Evolutionary conservation across 768 basidiomycete species (phyloP).

Genomic region (Russula sp.): DNA sequence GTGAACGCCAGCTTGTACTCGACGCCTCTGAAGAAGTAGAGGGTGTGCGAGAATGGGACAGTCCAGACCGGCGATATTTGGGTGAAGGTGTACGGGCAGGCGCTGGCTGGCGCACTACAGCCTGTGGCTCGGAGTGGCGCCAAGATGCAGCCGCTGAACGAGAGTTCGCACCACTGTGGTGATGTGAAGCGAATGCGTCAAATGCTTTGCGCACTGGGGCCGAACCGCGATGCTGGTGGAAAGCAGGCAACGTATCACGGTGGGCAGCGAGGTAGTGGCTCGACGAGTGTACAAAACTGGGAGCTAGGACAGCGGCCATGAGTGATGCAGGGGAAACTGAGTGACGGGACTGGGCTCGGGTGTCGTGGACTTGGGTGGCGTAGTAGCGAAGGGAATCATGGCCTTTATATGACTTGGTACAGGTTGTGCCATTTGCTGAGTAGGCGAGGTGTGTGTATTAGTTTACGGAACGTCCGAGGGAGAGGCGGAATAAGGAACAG

Average conservation of each 20-base stretch:
- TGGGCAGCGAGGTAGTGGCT: conserved; percentile 3
- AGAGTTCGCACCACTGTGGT: not conserved
- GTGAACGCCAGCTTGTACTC: conserved; percentile 11
- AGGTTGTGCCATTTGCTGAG: conserved; percentile 9
- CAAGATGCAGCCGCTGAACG: conserved; percentile 18
- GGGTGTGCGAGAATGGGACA: conserved; percentile 11
- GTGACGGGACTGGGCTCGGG: not conserved
- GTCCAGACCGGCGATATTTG: not conserved
- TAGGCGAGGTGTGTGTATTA: not conserved
- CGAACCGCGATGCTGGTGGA: not conserved
- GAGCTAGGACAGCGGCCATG: conserved; percentile 22
- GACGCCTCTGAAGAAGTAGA: conserved; percentile 14
- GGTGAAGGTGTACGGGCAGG: not conserved
- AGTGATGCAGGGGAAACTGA: not conserved
- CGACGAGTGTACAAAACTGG: conserved; percentile 4
- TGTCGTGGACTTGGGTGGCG: not conserved
- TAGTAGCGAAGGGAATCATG: not conserved
- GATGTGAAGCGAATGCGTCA: conserved; percentile 22
- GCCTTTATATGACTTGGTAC: conserved; percentile 1
- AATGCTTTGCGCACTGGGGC: conserved; percentile 10
- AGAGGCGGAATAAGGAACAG: not conserved
- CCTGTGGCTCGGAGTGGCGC: conserved; percentile 18
- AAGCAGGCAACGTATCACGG: not conserved
- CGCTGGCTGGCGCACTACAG: not conserved
- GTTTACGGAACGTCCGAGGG: conserved; percentile 4